These are phyloP conservation scores for Xylaria sp. DNA, from an alignment of 2,329 filamentous ascomycete genomes.

Conservation along the genomic window DNA sequence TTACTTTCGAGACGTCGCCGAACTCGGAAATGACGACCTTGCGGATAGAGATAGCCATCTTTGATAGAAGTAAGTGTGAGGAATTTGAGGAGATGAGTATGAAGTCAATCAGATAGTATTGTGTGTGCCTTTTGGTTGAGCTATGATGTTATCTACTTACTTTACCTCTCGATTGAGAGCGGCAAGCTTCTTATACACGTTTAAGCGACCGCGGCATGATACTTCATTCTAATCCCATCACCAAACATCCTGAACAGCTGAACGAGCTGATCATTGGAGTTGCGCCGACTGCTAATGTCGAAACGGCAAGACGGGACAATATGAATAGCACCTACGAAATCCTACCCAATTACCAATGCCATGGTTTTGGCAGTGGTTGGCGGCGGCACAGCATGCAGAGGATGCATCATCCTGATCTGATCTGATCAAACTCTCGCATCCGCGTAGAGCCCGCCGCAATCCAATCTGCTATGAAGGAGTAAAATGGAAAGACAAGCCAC, in stretches of 20 bases:
- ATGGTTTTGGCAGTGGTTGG: neutral
- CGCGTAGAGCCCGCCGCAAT: neutral
- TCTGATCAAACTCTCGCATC: neutral
- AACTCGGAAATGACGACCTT: conserved; percentile 35
- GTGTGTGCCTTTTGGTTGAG: neutral
- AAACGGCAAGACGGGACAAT: conserved; percentile 5
- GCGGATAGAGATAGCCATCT: conserved; percentile 31
- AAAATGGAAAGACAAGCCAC: too few relatives aligned
- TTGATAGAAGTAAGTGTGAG: neutral
- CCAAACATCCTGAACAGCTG: neutral
- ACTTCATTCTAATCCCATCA: neutral
- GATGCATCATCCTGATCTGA: conserved; percentile 9
- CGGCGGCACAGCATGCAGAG: conserved; percentile 3
- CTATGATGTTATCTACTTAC: conserved; percentile 8
- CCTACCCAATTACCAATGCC: neutral
- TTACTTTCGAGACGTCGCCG: conserved; percentile 34
- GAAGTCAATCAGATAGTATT: neutral
- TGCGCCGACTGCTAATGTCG: conserved; percentile 7
- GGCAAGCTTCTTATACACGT: conserved; percentile 15
- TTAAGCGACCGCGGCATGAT: neutral
- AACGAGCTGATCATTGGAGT: neutral
- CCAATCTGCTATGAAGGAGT: neutral
- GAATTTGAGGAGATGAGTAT: neutral
- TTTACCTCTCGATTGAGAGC: conserved; percentile 5
- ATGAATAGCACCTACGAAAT: neutral